Conservation (phyloP, 177 flowering plant species). For the Telopea speciosissima region DNA sequence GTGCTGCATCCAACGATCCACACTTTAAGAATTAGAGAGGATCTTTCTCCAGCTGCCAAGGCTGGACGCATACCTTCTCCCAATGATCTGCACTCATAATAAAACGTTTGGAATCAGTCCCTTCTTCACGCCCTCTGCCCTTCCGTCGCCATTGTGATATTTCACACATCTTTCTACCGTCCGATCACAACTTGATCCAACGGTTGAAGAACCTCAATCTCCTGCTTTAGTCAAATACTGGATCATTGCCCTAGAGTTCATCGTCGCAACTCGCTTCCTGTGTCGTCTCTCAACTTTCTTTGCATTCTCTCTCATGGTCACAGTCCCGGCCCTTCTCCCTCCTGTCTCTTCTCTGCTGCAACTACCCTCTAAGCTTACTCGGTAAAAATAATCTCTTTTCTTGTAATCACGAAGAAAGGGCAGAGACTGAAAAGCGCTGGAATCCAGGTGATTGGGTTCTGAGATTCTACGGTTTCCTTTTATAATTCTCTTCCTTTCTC, state of each 20-base stretch:
- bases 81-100: too few species aligned
- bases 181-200: too few species aligned
- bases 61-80: too few species aligned
- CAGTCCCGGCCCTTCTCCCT: neutral
- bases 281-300: neutral
- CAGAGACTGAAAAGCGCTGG: neutral
- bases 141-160: too few species aligned
- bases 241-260: constrained; percentile 12
- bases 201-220: too few species aligned
- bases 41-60: too few species aligned
- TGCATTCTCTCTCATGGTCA: neutral
- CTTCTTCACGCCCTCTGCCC: too few species aligned
- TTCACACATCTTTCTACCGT: too few species aligned
- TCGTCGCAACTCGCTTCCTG: neutral
- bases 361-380: neutral
- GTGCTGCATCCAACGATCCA: too few species aligned
- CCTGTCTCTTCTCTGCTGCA: neutral
- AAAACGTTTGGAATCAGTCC: too few species aligned
- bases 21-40: too few species aligned
- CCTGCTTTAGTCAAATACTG: constrained; percentile 7
- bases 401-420: neutral
- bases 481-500: neutral
- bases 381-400: too few species aligned
- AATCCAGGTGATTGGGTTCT: neutral
- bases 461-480: neutral